Base-by-base conservation (phyloP, 345 rosid genomes). In the Heritiera littoralis region DNA sequence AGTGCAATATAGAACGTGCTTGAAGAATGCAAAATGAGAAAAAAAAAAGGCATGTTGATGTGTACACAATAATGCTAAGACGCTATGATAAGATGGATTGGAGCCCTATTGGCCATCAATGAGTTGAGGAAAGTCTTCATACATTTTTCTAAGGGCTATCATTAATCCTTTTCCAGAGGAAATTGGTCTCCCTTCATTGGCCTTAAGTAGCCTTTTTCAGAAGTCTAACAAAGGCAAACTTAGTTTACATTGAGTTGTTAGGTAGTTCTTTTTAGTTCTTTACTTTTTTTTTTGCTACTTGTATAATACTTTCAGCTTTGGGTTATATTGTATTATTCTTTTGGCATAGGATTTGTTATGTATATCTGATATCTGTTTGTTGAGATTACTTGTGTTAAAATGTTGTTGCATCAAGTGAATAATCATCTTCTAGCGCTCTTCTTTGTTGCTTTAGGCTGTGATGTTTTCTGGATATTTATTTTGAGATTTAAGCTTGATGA, bases 401-500 rank as follows among this genome's bases (percentile, higher is more conserved):
- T 77, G 23, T n/a, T 52, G 45, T 40, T 66, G 41, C 48, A 48
- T n/a, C 43, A 6, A 9, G 14, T 32, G 12, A 52, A 7, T 49
- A 3, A 49, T 54, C 15, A 14, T 63, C 48, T 51, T 56, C 2
- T 52, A 55, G 23, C 10, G 9, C 60, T 28, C 55, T 23, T 15
- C 40, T 64, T 14, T 9, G 30, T 30, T 32, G 32, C 32, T 8
- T 64, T 4, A 43, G 65, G 55, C 1, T 68, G 52, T 38, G 20
- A 68, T 40, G 46, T 30, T 66, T 38, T 65, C 20, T 81, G 13
- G 59, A 14, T 20, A 67, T 8, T 23, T 61, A 4, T 55, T 55
- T 72, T 43, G 58, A 30, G 63, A 52, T 77, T 58, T 40, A 67
- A 72, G 51, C 46, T 60, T 6, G 74, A n/a, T 3, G n/a, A 61